Percentiles rank a stretch among this genome's conserved stretches.
Evolutionary conservation across 495 filamentous ascomycete species (phyloP).

Genomic region (Recurvomyces mirabilis): DNA sequence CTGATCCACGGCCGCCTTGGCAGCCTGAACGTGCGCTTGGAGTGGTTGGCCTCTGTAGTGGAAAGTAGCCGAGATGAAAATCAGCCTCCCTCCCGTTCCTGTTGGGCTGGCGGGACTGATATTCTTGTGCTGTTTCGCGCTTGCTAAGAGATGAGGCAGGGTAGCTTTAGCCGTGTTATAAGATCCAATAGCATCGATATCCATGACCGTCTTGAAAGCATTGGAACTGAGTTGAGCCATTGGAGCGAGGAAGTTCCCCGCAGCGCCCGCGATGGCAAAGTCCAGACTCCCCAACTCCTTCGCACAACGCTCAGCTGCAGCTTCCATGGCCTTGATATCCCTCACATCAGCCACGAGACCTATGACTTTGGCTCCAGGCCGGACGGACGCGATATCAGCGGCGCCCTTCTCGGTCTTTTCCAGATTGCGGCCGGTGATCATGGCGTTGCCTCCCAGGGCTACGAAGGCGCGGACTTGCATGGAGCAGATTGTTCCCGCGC

Average conservation of each 20-base stretch:
- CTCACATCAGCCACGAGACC: constrained; percentile 81
- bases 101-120: constrained; percentile 31
- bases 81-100: constrained; percentile 69
- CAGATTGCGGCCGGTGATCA: constrained; percentile 84
- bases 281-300: constrained; percentile 78
- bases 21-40: constrained; percentile 76
- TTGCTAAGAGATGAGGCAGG: constrained; percentile 63
- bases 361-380: constrained; percentile 68
- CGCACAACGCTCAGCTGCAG: constrained; percentile 65
- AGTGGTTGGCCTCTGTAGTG: constrained; percentile 77
- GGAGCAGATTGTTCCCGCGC: constrained; percentile 86
- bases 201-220: constrained; percentile 90
- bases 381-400: constrained; percentile 64
- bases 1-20: constrained; percentile 85
- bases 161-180: constrained; percentile 94
- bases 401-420: constrained; percentile 77
- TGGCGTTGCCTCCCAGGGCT: constrained; percentile 82
- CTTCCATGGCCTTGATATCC: constrained; percentile 52
- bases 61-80: constrained; percentile 80
- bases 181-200: constrained; percentile 88
- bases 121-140: constrained; percentile 49
- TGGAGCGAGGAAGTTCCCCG: constrained; percentile 90
- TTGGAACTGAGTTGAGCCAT: constrained; percentile 71
- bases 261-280: constrained; percentile 91
- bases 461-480: constrained; percentile 86